Percentiles rank a stretch among this genome's conserved stretches.
These are phyloP conservation scores for Erodium maritimum DNA, from an alignment of 345 rosid genomes.

Conservation along the genomic window DNA sequence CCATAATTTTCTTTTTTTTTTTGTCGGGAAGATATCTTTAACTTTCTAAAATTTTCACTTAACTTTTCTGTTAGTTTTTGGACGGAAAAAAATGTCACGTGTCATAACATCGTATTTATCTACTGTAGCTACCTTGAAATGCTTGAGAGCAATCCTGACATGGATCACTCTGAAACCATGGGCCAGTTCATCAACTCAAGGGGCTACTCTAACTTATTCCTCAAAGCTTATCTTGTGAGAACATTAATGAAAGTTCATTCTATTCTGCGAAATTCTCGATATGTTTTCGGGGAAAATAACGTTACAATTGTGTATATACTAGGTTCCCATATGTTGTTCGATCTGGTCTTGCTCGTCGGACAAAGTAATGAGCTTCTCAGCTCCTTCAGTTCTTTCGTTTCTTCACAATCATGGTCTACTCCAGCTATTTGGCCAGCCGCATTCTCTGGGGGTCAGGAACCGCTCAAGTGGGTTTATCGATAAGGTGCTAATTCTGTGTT, in stretches of 20 bases:
- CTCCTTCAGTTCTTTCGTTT: constrained; percentile 73
- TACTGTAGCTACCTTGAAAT: constrained; percentile 42
- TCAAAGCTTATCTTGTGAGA: constrained; percentile 76
- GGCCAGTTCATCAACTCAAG: constrained; percentile 50
- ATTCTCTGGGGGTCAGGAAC: constrained; percentile 67
- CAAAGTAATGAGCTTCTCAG: constrained; percentile 65
- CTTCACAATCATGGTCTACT: constrained; percentile 75
- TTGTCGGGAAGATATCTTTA: too few species aligned
- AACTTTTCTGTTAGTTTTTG: too few species aligned
- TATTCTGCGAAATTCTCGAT: background rate
- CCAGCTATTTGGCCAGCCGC: constrained; percentile 82
- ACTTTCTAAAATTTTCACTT: too few species aligned
- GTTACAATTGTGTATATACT: background rate
- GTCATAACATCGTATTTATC: too few species aligned
- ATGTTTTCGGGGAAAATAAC: background rate
- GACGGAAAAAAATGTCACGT: too few species aligned
- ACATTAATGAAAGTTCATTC: background rate
- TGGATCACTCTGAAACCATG: constrained; percentile 49
- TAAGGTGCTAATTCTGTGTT: constrained; percentile 42
- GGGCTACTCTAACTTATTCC: constrained; percentile 75
- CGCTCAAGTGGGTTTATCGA: constrained; percentile 56
- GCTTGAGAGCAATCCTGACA: constrained; percentile 54
- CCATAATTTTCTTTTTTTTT: too few species aligned
- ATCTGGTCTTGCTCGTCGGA: constrained; percentile 83
- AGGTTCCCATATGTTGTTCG: constrained; percentile 86